phyloP scores from a whole-genome alignment of 441 rosid species.

The Adansonia gregorii region DNA sequence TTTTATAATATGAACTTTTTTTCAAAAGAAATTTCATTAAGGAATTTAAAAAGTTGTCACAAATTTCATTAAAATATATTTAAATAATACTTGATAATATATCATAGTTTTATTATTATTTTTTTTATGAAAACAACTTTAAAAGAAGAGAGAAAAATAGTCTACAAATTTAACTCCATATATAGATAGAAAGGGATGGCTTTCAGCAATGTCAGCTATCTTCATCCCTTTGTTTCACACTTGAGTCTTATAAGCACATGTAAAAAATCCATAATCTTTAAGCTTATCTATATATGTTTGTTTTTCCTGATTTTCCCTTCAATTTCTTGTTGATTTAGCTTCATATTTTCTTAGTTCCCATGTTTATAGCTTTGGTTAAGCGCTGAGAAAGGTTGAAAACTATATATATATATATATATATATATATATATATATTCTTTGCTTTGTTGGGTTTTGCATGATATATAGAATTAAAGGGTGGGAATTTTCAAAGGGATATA shows the following conservation, averaged over 20 bases:
- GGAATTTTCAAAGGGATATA: background rate
- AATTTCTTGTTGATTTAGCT: background rate
- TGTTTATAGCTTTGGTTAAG: background rate
- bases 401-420: background rate
- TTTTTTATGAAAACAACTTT: background rate
- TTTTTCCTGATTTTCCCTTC: background rate
- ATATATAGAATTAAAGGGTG: background rate
- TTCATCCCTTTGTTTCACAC: slow-evolving; percentile 7
- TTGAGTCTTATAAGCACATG: background rate
- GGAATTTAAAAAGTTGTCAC: background rate
- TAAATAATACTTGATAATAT: background rate
- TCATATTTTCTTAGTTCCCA: background rate
- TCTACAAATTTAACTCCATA: background rate
- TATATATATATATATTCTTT: background rate
- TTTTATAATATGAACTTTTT: no score
- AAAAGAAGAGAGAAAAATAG: background rate
- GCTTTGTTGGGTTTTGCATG: slow-evolving; percentile 19
- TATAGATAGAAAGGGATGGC: background rate
- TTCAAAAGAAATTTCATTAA: no score
- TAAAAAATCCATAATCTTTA: background rate
- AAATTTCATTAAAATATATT: no score
- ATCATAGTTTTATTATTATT: background rate
- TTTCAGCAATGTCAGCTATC: slow-evolving; percentile 18
- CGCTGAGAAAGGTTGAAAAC: background rate
- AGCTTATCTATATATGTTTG: no score